A percentile compares a stretch with the other conserved stretches of the same genome.
Conservation (phyloP, 805 yeast genomes). For the Jamesozyma rosinii region DNA sequence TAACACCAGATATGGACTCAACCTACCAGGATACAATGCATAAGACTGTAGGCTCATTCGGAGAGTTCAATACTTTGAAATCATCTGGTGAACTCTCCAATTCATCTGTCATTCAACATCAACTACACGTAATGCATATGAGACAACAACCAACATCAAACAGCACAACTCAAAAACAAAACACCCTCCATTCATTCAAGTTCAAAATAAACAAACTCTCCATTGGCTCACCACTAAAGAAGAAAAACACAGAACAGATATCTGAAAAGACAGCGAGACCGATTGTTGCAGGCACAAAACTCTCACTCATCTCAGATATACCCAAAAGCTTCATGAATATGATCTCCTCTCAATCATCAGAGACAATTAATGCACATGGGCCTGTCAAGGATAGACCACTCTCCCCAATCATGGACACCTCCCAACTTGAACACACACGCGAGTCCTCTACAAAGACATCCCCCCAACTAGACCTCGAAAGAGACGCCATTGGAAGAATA, state of each 20-base stretch:
- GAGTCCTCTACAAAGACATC: not conserved
- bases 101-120: conserved; percentile 24
- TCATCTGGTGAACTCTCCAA: conserved; percentile 16
- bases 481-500: conserved; percentile 24
- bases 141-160: not conserved
- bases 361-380: not conserved
- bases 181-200: not conserved
- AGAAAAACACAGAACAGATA: not conserved
- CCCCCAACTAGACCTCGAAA: conserved; percentile 19
- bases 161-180: not conserved
- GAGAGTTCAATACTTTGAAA: conserved; percentile 1
- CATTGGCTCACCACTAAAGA: conserved; percentile 2
- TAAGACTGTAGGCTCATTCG: conserved; percentile 1
- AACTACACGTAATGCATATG: conserved; percentile 6
- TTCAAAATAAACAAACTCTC: not conserved
- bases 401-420: conserved; percentile 3
- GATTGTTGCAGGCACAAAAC: conserved; percentile 18
- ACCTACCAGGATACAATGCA: not conserved
- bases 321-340: conserved; percentile 19
- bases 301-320: conserved; percentile 27
- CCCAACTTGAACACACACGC: not conserved
- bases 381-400: conserved; percentile 1
- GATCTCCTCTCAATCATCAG: conserved; percentile 1
- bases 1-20: conserved; percentile 25
- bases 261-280: conserved; percentile 1